Evolutionary conservation across 805 yeast species (phyloP).

Genomic region (Hagleromyces aurorensis): DNA sequence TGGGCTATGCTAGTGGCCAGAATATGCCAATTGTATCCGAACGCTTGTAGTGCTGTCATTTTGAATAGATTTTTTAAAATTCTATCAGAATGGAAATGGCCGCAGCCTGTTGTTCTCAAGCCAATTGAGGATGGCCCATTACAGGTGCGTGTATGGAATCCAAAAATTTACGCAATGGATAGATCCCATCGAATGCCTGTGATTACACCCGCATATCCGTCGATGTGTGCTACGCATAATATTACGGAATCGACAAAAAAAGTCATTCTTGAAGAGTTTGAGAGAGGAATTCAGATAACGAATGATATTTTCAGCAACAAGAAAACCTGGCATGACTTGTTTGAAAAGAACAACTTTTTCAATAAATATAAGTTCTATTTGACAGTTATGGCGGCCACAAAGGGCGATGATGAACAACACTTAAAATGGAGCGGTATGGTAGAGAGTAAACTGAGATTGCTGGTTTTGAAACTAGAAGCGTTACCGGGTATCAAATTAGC

Average conservation of each 20-base stretch:
- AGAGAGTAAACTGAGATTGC: conserved; percentile 73
- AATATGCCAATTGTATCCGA: conserved; percentile 92
- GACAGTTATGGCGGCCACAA: conserved; percentile 71
- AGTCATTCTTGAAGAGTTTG: conserved; percentile 70
- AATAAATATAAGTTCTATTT: conserved; percentile 77
- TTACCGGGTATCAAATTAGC: conserved; percentile 71
- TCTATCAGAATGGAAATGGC: conserved; percentile 92
- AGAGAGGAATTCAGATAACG: conserved; percentile 66
- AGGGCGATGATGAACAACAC: conserved; percentile 71
- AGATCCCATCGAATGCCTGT: conserved; percentile 93
- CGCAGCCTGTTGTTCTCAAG: conserved; percentile 89
- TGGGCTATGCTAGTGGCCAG: conserved; percentile 99
- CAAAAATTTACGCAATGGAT: conserved; percentile 81
- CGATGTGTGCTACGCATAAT: conserved; percentile 98
- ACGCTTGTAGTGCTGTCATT: conserved; percentile 87
- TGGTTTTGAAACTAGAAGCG: conserved; percentile 78
- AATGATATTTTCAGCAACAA: conserved; percentile 57
- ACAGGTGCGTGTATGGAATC: conserved; percentile 96
- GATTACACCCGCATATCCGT: conserved; percentile 84
- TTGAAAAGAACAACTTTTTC: conserved; percentile 77
- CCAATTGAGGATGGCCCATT: conserved; percentile 96
- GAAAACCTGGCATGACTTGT: conserved; percentile 66
- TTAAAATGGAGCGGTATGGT: conserved; percentile 88
- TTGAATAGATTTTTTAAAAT: conserved; percentile 86
- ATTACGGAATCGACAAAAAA: conserved; percentile 82